These are phyloP conservation scores for Podila clonocystis DNA, from an alignment of 192 early-diverging fungal genomes.

Conservation along the genomic window DNA sequence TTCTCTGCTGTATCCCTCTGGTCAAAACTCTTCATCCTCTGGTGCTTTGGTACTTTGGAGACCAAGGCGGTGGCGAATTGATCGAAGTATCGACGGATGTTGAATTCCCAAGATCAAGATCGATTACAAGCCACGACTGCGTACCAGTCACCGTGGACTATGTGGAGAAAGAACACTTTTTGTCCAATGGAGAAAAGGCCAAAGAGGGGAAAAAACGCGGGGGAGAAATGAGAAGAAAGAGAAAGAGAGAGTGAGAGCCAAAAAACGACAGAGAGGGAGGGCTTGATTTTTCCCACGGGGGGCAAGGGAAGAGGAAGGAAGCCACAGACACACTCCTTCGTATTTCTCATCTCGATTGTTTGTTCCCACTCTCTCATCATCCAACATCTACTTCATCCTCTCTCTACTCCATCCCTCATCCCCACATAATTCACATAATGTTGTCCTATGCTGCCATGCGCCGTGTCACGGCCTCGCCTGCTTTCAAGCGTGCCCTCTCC, in stretches of 20 bases:
- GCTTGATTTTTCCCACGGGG: conserved; percentile 2
- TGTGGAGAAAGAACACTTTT: neutral
- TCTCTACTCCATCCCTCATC: neutral
- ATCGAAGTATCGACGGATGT: neutral
- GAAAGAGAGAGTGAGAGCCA: neutral
- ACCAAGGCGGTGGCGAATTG: neutral
- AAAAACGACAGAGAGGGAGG: neutral
- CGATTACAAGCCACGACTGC: neutral
- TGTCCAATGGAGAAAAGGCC: neutral
- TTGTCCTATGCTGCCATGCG: conserved; percentile 45
- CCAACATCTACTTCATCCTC: neutral
- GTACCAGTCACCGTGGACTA: neutral
- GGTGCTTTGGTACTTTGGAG: too few species aligned
- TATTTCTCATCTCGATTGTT: neutral
- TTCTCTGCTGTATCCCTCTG: too few species aligned
- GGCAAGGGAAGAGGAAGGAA: neutral
- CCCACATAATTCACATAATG: conserved; percentile 30
- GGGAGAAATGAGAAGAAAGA: neutral
- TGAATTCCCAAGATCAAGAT: neutral
- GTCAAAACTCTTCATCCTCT: too few species aligned
- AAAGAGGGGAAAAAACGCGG: neutral
- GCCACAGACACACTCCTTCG: conserved; percentile 10
- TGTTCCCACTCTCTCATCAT: neutral
- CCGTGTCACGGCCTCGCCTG: conserved; percentile 41
- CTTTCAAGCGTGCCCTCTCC: conserved; percentile 47